These are phyloP conservation scores for Nyssa sinensis DNA, from an alignment of 148 eudicot genomes.

Conservation along the genomic window DNA sequence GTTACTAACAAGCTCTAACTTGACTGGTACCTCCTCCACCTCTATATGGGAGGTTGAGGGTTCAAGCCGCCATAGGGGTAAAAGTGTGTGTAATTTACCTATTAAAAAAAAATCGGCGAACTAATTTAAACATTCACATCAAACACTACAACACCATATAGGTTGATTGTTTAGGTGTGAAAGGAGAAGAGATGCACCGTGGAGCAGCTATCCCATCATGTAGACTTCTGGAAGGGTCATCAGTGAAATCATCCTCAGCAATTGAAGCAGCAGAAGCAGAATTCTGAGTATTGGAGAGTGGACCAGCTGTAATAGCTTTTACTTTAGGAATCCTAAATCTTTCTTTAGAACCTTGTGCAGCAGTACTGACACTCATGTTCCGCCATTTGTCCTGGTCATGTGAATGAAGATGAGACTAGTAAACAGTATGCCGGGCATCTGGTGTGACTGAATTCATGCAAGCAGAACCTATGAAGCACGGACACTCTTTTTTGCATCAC, in stretches of 20 bases:
- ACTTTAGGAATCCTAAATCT: not conserved
- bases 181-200: not conserved
- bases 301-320: not conserved
- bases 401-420: not conserved
- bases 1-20: no score
- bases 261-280: conserved; percentile 8
- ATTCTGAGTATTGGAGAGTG: not conserved
- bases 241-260: conserved; percentile 3
- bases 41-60: no score
- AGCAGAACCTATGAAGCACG: no score
- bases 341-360: not conserved
- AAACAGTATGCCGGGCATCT: not conserved
- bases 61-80: no score
- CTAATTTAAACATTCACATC: not conserved
- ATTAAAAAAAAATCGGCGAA: not conserved
- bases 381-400: conserved; percentile 18
- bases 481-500: no score
- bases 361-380: conserved; percentile 1
- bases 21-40: no score
- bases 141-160: not conserved
- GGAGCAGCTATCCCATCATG: conserved; percentile 2
- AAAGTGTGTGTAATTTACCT: no score
- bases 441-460: not conserved
- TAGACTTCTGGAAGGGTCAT: conserved; percentile 1
- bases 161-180: not conserved